phyloP scores from a whole-genome alignment of 23 red algal genomes.

The Gracilariopsis chorda region DNA sequence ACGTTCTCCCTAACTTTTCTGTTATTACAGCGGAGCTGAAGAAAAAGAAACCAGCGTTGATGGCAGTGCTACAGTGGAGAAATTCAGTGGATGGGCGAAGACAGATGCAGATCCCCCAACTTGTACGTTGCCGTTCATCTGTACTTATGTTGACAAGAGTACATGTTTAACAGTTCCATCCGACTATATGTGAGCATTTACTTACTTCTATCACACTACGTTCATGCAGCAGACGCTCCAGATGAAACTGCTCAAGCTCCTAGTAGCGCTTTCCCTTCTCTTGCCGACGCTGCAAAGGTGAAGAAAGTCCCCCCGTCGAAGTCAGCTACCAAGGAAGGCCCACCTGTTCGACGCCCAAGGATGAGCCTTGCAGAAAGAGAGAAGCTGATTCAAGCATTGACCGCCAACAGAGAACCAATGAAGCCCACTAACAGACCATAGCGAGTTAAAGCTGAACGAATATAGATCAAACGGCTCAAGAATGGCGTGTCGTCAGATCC shows the following conservation, averaged over 20 bases:
- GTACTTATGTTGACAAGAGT: too few relatives aligned
- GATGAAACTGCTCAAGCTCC: not conserved
- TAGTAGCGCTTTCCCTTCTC: conserved; percentile 43
- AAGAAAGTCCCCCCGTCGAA: not conserved
- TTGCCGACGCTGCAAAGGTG: conserved; percentile 56
- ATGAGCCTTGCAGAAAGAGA: conserved; percentile 2
- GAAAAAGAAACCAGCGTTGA: conserved; percentile 39
- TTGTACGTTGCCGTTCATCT: conserved; percentile 28
- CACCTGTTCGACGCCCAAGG: not conserved
- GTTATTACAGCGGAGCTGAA: conserved; percentile 18
- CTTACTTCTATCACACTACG: not conserved
- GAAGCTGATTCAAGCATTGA: not conserved
- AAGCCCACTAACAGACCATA: not conserved
- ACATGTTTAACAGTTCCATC: too few relatives aligned
- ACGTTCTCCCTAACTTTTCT: not conserved
- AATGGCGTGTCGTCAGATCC: too few relatives aligned
- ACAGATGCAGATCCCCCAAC: not conserved
- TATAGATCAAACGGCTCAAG: too few relatives aligned
- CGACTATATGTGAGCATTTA: not conserved
- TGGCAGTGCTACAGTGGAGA: conserved; percentile 6
- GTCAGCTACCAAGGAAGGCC: not conserved
- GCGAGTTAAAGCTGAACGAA: too few relatives aligned
- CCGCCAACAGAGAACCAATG: not conserved
- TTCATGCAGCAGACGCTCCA: not conserved
- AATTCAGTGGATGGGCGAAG: conserved; percentile 66